Base-by-base conservation (phyloP, 805 yeast species). In the Teunomyces gatunensis region DNA sequence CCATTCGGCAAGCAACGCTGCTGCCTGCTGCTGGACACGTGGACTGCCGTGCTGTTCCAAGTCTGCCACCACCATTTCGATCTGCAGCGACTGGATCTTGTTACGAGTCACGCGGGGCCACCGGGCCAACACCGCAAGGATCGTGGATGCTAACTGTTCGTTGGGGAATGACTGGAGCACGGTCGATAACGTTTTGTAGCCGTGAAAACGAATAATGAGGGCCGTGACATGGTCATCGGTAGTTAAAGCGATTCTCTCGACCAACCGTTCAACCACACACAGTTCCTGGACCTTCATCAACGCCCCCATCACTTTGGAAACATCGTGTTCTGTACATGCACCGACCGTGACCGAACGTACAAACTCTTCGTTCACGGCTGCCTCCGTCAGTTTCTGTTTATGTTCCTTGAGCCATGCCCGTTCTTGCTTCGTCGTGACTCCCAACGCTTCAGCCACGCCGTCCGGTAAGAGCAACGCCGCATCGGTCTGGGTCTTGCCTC, bases 401-500 rank as follows among this genome's bases (percentile, higher is more conserved):
- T 73, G 67, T 54, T 74, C 75, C 62, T 80, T 80, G 50, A 87
- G 67, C 84, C 91, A 86, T 47, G 75, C 81, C 58, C 83, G 85
- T 61, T 89, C 96, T 52, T 81, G 82, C 21, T 76, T 75, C 1
- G 79, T 70, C 11, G 79, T 72, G 7, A 91, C 85, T 15, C 96
- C 96, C 41, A 94, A 74, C 0, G 97, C 97, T 52, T 87, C 95
- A 7, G 94, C 82, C 30, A 87, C 77, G 20, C 83, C 79, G 52
- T 88, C 92, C 2, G 98, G 97, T 43, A 92, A 74, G 48, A 89
- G 69, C 34, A 88, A 77, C 0, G 92, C 92, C 28, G 92, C 87
- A 56, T 90, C 96, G 1, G 98, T 90, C 69, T 94, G 99, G 2
- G 96, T 92, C 66, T 90, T 91, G 42, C 99, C 99, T 54, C 98